Evolutionary conservation across 2,329 filamentous ascomycete species (phyloP), one percentile per base, ranked within the genome.

Genomic region (Sarocladium brachiariae): DNA sequence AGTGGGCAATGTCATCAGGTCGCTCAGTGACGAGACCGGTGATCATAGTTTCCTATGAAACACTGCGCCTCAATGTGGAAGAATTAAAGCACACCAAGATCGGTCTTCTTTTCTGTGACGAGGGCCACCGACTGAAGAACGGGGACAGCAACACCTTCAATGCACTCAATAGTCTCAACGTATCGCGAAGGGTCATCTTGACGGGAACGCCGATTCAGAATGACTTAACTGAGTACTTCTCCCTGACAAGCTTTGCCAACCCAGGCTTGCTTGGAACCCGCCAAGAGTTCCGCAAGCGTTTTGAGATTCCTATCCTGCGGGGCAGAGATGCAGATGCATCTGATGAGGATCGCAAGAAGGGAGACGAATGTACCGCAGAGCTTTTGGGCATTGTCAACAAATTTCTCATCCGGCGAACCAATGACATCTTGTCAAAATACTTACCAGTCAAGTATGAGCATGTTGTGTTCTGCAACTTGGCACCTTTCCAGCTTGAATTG

Each of bases 181-280:
- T 99, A 24, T 86, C 86, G 37, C 82, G 91, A 52, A 83, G 93
- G 23, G 92, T 99, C 39, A 99, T 99, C 58, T 75, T 99, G 14
- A 97, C 93, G 0, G 93, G 93, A 53, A 99, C 93, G 1, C 93
- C 93, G 0, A 99, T 99, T 52, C 93, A 99, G 62, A 99, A 99
- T 61, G 93, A 99, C 64, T 71, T 99, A n/a, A 95, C 92, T 0
- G 93, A 99, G 64, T 99, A 99, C 67, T 99, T 96, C 61, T 84
- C 93, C 2, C 77, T 99, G 9, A 87, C 97, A 53, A 95, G 92
- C 65, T 99, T 99, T 61, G 93, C 93, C 24, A 99, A 99, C 59
- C 93, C 93, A 0, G 87, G 89, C 58, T 80, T 97, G 33, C 81
- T 99, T 2, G 93, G 93, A 14, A 93, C 88, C 8, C 82, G 91